Evolutionary conservation across 441 rosid genomes (phyloP), one percentile per base, ranked within the genome.

Genomic region (Hura crepitans): DNA sequence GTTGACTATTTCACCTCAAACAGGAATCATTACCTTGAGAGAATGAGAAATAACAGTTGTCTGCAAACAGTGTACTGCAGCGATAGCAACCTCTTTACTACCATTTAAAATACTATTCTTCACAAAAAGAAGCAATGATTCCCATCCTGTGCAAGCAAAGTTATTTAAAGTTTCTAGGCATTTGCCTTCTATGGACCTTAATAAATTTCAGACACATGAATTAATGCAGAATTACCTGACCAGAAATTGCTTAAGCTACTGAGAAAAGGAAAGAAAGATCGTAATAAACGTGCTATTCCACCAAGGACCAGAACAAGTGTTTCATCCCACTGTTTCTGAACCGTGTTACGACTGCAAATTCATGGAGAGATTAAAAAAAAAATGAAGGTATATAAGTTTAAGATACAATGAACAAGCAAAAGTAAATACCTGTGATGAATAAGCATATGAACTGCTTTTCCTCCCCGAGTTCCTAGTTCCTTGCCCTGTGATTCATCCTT

Each of bases 311-410:
- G 89, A 27, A 93, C 98, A 71, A 96, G 89, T 30, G 99, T 96
- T 81, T 96, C 98, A 87, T 89, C 99, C 99, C 99, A 96, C 75
- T 93, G 98, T 78, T 96, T 96, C 81, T 96, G 99, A 80, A 90
- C 96, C 28, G 98, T 86, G 84, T 96, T 96, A 74, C 98, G 98
- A 82, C 99, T 96, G 88, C 76, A 86, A 74, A 74, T 78, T 51
- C 66, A 30, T 28, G 63, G 63, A 2, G 12, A 28, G 49, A 46
- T 55, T 22, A 66, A 17, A 7, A 51, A 46, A 54, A 0, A 22
- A 20, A 64, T 11, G 20, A 28, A 25, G 62, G 67, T 23, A 67
- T 23, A 31, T 37, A 73, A 69, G 71, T 30, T 33, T 66, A 25
- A 69, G 69, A 76, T 56, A 78, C 60, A 55, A n/a, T 49, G 20